Base-by-base conservation (phyloP, 192 early-diverging fungal genomes). In the Geosiphon pyriformis region DNA sequence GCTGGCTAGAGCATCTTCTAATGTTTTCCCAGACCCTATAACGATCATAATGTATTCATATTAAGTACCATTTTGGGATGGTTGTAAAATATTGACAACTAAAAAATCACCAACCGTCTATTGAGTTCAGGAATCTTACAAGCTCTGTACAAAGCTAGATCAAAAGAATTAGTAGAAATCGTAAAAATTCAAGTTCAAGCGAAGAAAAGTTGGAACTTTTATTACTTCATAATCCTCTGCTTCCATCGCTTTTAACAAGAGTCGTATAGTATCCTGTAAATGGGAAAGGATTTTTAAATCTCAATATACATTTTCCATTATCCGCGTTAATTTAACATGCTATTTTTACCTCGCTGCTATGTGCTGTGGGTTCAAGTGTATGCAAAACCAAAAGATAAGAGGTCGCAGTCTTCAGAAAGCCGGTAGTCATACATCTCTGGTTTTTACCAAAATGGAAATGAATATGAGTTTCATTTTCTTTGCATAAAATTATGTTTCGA, bases 341-440 rank as follows among this genome's bases (percentile, higher is more conserved):
- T 59, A 33, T 34, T n/a, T 46, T 58, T 66, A 88, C 83, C 76
- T 90, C 72, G 25, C 78, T 79, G 61, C 88, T 88, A 48, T 87
- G 81, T 6, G 70, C 60, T 15, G 77, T 15, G 1, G 94, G 86
- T 64, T 95, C 88, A 60, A 99, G 74, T 4, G 94, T 94, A 66
- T 99, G 96, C 37, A 96, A 72, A 51, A 98, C 89, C 47, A 98
- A 88, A 15, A 99, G 71, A 76, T 92, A 94, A 27, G 94, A 94
- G 0, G 94, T 94, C 0, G 96, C 96, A 4, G 94, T 95, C 48
- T 84, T 74, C 22, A 98, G 74, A 6, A 80, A 74, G 11, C 83
- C 83, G 49, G 75, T 72, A 6, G 76, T 82, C 70, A 99, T 69
- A 55, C 91, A 96, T 64, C 77, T 71, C 82, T 91, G 54, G 31